Evolutionary conservation across 306 rosid genomes (phyloP).

Genomic region (Acacia acuminata): DNA sequence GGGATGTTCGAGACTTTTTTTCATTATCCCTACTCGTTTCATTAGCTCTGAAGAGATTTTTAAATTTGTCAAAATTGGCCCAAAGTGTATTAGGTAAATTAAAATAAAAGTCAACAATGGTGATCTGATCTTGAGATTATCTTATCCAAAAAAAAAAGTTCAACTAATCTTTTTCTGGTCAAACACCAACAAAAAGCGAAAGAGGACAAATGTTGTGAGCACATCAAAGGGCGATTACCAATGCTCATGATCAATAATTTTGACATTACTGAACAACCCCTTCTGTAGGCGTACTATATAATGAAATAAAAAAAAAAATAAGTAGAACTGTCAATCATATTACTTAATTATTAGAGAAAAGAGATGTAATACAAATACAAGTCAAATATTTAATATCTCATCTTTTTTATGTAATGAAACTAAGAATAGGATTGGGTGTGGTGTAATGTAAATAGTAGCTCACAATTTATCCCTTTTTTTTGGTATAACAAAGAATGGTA

Average conservation of each 20-base stretch:
- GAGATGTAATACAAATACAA: background rate
- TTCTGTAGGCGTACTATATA: background rate
- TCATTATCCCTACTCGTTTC: background rate
- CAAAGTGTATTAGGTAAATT: background rate
- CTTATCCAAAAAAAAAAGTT: background rate
- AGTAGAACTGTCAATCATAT: background rate
- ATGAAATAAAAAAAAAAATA: background rate
- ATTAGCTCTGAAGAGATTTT: background rate
- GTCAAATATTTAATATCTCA: background rate
- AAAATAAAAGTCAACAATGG: background rate
- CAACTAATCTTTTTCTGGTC: background rate
- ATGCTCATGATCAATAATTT: background rate
- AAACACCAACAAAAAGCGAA: background rate
- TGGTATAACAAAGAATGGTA: no score
- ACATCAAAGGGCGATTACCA: background rate
- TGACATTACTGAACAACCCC: background rate
- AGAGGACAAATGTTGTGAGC: background rate
- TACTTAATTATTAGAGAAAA: background rate
- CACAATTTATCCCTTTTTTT: background rate
- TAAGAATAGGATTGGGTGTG: background rate
- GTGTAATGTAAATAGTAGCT: background rate
- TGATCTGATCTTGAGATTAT: background rate
- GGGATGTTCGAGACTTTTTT: background rate
- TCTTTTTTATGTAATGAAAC: background rate
- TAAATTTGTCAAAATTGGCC: background rate